Conservation (phyloP, 108 stramenopile species). For the Skeletonema costatum region DNA sequence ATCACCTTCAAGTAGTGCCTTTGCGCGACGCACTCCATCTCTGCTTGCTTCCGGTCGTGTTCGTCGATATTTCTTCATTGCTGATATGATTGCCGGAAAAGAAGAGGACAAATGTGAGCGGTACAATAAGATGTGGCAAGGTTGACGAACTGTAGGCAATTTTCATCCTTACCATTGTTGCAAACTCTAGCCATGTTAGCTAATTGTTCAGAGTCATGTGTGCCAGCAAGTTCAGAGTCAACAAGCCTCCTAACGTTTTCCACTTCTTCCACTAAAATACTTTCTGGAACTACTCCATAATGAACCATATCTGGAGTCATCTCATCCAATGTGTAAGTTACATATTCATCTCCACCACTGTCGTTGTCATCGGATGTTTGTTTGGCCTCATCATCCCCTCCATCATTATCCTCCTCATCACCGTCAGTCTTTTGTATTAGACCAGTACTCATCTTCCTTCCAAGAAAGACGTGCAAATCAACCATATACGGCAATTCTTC, state of each 20-base stretch:
- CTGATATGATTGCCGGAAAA: constrained; percentile 10
- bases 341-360: constrained; percentile 32
- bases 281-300: constrained; percentile 94
- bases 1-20: constrained; percentile 84
- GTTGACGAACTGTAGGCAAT: background rate
- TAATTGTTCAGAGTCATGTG: constrained; percentile 68
- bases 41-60: constrained; percentile 90
- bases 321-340: constrained; percentile 80
- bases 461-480: constrained; percentile 95
- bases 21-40: constrained; percentile 83
- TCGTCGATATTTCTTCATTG: constrained; percentile 95
- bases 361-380: constrained; percentile 20
- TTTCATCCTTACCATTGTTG: constrained; percentile 55
- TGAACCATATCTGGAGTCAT: constrained; percentile 98
- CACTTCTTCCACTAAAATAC: constrained; percentile 88
- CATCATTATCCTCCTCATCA: constrained; percentile 29
- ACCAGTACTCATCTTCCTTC: constrained; percentile 69
- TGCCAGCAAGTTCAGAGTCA: constrained; percentile 78
- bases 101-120: background rate
- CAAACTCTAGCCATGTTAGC: constrained; percentile 67
- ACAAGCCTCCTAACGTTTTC: constrained; percentile 90
- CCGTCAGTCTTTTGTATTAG: constrained; percentile 29
- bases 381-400: constrained; percentile 11
- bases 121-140: background rate
- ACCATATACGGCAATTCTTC: constrained; percentile 98